Percentiles rank a stretch among this genome's conserved stretches.
phyloP scores from a whole-genome alignment of 2,329 filamentous ascomycete species.

The Beauveria varroae region DNA sequence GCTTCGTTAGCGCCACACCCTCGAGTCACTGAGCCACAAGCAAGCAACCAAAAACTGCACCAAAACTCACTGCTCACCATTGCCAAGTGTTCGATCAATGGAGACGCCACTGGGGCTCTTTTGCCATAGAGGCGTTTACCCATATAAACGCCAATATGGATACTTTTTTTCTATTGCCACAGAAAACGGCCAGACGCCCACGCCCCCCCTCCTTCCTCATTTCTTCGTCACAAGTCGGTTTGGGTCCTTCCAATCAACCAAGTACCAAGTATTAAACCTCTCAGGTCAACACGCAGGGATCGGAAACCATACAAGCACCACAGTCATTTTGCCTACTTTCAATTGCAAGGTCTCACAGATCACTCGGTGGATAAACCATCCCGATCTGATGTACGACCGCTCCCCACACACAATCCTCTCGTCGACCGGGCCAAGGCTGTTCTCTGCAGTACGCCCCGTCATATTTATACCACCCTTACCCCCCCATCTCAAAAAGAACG shows the following conservation, averaged over 20 bases:
- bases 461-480: constrained; percentile 14
- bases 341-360: constrained; percentile 1
- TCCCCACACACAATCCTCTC: not conserved
- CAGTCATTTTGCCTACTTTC: not conserved
- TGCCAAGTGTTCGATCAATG: constrained; percentile 9
- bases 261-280: not conserved
- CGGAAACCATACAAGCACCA: not conserved
- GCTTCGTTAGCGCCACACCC: not conserved
- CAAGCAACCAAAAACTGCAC: too few relatives aligned
- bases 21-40: too few relatives aligned
- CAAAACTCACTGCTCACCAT: not conserved
- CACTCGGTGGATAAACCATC: constrained; percentile 9
- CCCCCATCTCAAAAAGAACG: constrained; percentile 15
- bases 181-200: constrained; percentile 6
- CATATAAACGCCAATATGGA: constrained; percentile 9
- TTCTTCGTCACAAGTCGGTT: constrained; percentile 8
- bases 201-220: constrained; percentile 1
- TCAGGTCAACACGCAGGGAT: not conserved
- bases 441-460: not conserved
- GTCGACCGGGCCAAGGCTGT: not conserved
- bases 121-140: constrained; percentile 5
- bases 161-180: not conserved
- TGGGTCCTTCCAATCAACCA: not conserved
- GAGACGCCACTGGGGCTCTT: constrained; percentile 10
- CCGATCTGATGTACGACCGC: constrained; percentile 5